Base-by-base conservation (phyloP, 129 eudicot species). In the Erigeron canadensis region DNA sequence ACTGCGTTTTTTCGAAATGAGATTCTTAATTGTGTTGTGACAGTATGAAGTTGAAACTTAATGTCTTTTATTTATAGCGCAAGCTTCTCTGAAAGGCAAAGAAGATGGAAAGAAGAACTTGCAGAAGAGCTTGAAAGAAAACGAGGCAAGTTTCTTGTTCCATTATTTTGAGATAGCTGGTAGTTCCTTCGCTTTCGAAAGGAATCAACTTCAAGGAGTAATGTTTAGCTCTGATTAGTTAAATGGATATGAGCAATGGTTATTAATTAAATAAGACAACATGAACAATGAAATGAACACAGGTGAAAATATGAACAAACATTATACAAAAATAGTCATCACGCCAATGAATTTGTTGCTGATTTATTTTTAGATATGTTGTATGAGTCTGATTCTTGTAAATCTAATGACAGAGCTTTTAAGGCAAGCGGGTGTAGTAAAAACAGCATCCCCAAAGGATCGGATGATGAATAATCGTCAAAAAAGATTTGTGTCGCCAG, bases 31-130 rank as follows among this genome's bases (percentile, higher is more conserved):
- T 69, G 42, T 17, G 2, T 15, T 38, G 70, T 45, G 3, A 45
- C 3, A n/a, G 19, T 63, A 63, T 40, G 15, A 40, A 40, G 5
- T n/a, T 67, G 65, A 71, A 12, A 22, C 22, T 76, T 16, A 63
- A 50, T 22, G 22, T 67, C 38, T 13, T 67, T 34, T 47, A 53
- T 40, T 38, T 81, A 42, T 75, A 77, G 86, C 48, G 66, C 87
- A 70, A 86, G 86, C 83, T 86, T 95, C 83, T 65, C 81, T 15
- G 97, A 90, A 83, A 90, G 85, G 80, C 91, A 86, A 76, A 83
- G 89, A 76, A 84, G 81, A 75, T 95, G 99, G 99, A 82, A 87
- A 84, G 96, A 95, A 84, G 97, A 95, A 81, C 97, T 95, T 63
- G 92, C 77, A 23, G 84, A 95, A 77, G 99, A 95, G 77, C 88